Conservation (phyloP, 345 rosid genomes). For the Pelargonium nanum region DNA sequence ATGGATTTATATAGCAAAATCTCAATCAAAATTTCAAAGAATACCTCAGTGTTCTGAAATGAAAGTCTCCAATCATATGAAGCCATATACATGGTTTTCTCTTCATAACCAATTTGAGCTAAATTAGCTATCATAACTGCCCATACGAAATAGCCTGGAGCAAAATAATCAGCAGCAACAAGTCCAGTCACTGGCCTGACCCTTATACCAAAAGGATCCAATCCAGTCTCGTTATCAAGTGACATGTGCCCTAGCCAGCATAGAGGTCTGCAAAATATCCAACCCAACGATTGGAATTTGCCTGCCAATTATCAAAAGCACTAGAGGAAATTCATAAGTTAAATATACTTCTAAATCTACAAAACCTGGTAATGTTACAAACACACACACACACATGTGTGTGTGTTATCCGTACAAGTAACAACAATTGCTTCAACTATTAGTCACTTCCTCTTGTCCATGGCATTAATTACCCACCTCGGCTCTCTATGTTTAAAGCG, state of each 20-base stretch:
- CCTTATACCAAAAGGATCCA: constrained; percentile 55
- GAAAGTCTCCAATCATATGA: constrained; percentile 72
- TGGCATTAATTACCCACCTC: no score
- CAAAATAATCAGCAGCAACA: constrained; percentile 77
- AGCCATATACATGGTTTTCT: constrained; percentile 74
- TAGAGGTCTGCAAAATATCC: constrained; percentile 38
- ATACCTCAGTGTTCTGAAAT: constrained; percentile 66
- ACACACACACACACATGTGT: no score
- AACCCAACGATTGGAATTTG: background rate
- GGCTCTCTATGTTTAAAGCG: no score
- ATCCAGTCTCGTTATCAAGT: constrained; percentile 57
- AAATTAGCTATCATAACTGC: constrained; percentile 68
- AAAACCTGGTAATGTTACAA: background rate
- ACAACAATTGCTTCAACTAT: no score
- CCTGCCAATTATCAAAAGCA: background rate
- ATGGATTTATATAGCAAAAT: background rate
- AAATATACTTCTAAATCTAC: background rate
- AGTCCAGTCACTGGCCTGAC: constrained; percentile 65
- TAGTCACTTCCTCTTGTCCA: no score
- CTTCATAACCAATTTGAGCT: constrained; percentile 67
- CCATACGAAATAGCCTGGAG: constrained; percentile 71
- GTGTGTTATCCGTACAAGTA: no score
- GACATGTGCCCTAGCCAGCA: constrained; percentile 75
- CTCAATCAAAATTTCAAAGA: background rate
- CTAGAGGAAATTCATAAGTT: no score